These are phyloP conservation scores for Aspergillus coremiiformis DNA, from an alignment of 495 filamentous ascomycete genomes.

Conservation along the genomic window DNA sequence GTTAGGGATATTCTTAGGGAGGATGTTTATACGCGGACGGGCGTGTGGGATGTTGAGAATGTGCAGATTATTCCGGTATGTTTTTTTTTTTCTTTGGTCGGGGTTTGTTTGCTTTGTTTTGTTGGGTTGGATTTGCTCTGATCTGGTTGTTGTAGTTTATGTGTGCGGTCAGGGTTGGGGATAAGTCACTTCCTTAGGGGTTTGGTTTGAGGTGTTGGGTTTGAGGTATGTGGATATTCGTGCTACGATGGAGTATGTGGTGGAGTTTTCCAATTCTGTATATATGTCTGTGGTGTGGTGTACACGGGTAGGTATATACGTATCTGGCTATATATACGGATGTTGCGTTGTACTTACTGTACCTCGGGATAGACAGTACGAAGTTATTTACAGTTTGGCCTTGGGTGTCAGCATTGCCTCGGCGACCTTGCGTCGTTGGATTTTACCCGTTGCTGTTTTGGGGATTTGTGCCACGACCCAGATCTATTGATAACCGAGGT, in stretches of 20 bases:
- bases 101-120: not conserved
- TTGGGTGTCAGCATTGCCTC: constrained; percentile 61
- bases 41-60: constrained; percentile 81
- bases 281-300: too few species aligned
- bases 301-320: too few species aligned
- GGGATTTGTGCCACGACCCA: constrained; percentile 76
- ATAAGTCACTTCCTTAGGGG: not conserved
- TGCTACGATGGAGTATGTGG: not conserved
- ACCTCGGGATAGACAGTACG: not conserved
- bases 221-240: too few species aligned
- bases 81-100: constrained; percentile 4
- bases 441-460: constrained; percentile 86
- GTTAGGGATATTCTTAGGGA: constrained; percentile 56
- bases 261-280: too few species aligned
- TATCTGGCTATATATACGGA: not conserved
- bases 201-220: too few species aligned
- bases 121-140: not conserved
- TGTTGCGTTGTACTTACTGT: not conserved
- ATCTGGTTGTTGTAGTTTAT: constrained; percentile 25
- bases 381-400: constrained; percentile 27
- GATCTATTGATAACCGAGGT: constrained; percentile 36
- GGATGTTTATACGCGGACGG: constrained; percentile 62
- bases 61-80: constrained; percentile 48
- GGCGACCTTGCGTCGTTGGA: constrained; percentile 73
- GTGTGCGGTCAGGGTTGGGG: constrained; percentile 30